These are phyloP conservation scores for Russula abietina DNA, from an alignment of 768 basidiomycete genomes.

Conservation along the genomic window DNA sequence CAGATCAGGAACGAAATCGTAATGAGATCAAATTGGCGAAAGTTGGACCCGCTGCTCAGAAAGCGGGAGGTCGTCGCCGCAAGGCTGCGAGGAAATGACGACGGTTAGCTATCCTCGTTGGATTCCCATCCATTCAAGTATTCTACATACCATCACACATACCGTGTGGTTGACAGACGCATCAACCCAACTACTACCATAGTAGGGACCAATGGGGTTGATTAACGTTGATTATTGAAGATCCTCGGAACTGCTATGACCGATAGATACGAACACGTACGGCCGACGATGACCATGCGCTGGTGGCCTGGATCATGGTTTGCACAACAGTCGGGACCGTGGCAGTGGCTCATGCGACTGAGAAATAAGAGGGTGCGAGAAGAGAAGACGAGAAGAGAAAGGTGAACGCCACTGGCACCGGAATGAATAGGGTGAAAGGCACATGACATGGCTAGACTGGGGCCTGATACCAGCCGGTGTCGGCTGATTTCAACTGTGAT, in stretches of 20 bases:
- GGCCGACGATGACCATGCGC: neutral
- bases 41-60: slow-evolving; percentile 39
- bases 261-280: neutral
- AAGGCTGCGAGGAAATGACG: slow-evolving; percentile 50
- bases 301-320: neutral
- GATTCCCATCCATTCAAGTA: neutral
- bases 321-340: neutral
- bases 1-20: slow-evolving; percentile 31
- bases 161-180: neutral
- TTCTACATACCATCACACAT: neutral
- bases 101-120: neutral
- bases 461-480: neutral
- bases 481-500: neutral
- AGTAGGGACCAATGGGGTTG: neutral
- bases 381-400: neutral
- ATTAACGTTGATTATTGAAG: neutral
- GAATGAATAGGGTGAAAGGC: no score
- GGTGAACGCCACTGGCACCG: neutral
- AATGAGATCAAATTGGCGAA: slow-evolving; percentile 28
- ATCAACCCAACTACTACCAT: neutral
- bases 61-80: slow-evolving; percentile 60
- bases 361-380: neutral
- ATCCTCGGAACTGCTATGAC: neutral
- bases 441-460: neutral
- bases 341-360: neutral